Percentiles rank a stretch among this genome's conserved stretches.
These are phyloP conservation scores for Monoraphidium neglectum DNA, from an alignment of 139 green algal genomes.

Conservation along the genomic window DNA sequence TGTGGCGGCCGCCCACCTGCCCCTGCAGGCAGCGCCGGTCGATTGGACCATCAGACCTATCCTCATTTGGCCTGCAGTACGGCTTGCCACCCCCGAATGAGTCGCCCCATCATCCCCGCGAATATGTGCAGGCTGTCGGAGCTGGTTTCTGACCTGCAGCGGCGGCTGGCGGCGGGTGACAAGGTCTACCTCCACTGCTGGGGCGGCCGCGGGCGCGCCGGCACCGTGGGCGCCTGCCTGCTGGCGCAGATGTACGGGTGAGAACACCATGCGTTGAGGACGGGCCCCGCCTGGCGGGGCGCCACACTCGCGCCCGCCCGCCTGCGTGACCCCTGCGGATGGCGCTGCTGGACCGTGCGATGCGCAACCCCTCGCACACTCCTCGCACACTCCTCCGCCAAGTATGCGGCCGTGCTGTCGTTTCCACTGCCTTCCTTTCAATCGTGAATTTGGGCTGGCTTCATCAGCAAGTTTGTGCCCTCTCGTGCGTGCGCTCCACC, in stretches of 20 bases:
- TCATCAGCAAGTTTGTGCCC: neutral
- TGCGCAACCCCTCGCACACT: neutral
- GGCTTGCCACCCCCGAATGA: no score
- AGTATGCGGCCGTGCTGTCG: neutral
- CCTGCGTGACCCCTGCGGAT: neutral
- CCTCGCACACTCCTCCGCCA: neutral
- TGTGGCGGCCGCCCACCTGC: no score
- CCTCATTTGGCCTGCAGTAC: no score
- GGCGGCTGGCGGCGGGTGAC: slow-evolving; percentile 53
- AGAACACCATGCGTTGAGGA: slow-evolving; percentile 4
- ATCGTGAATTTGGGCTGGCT: neutral
- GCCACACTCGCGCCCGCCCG: neutral
- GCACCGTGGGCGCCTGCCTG: slow-evolving; percentile 75
- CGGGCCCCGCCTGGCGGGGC: neutral
- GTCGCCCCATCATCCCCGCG: no score
- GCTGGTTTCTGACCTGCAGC: slow-evolving; percentile 40
- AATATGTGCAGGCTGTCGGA: no score
- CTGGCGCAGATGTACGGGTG: slow-evolving; percentile 48
- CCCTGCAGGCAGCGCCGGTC: no score
- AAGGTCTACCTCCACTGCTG: slow-evolving; percentile 89
- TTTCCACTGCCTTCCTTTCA: neutral
- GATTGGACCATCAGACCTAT: no score
- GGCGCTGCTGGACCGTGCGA: neutral
- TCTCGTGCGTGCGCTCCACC: neutral
- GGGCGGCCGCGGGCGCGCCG: slow-evolving; percentile 81